Conservation (phyloP, 371 early-diverging fungal genomes). For the Rhizopus stolonifer region DNA sequence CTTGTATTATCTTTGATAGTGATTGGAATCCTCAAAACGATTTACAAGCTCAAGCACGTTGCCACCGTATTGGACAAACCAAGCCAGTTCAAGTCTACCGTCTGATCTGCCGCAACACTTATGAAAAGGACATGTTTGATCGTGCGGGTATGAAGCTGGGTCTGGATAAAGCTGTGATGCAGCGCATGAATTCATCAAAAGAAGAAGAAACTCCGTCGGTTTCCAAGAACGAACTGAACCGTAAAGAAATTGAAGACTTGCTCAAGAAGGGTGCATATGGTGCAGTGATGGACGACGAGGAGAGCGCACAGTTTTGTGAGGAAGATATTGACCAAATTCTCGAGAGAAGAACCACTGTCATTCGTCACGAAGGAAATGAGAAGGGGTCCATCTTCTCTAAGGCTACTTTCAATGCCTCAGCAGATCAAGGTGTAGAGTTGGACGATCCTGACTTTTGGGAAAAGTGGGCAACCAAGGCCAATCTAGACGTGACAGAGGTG, state of each 20-base stretch:
- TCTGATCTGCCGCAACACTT: constrained; percentile 87
- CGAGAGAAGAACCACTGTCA: constrained; percentile 84
- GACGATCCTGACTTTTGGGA: constrained; percentile 99
- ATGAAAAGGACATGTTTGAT: constrained; percentile 96
- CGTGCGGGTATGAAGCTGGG: constrained; percentile 91
- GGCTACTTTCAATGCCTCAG: constrained; percentile 83
- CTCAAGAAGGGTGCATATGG: constrained; percentile 90
- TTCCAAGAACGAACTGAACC: constrained; percentile 50
- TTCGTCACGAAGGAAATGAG: constrained; percentile 73
- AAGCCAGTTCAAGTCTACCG: constrained; percentile 85
- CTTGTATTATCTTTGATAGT: constrained; percentile 91
- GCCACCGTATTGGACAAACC: constrained; percentile 94
- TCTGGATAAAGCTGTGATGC: constrained; percentile 84
- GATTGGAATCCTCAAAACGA: constrained; percentile 98
- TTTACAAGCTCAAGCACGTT: constrained; percentile 90
- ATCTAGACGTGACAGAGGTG: constrained; percentile 61
- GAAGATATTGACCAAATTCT: constrained; percentile 97
- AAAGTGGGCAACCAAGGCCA: constrained; percentile 86
- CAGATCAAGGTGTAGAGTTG: constrained; percentile 70
- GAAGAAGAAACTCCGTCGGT: constrained; percentile 21
- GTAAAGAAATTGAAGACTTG: constrained; percentile 84
- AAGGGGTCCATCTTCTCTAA: constrained; percentile 92
- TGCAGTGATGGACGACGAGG: constrained; percentile 85
- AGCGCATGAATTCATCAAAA: constrained; percentile 10
- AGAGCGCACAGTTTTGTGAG: constrained; percentile 81